These are phyloP conservation scores for Quercus rubra DNA, from an alignment of 306 rosid genomes.

Conservation along the genomic window DNA sequence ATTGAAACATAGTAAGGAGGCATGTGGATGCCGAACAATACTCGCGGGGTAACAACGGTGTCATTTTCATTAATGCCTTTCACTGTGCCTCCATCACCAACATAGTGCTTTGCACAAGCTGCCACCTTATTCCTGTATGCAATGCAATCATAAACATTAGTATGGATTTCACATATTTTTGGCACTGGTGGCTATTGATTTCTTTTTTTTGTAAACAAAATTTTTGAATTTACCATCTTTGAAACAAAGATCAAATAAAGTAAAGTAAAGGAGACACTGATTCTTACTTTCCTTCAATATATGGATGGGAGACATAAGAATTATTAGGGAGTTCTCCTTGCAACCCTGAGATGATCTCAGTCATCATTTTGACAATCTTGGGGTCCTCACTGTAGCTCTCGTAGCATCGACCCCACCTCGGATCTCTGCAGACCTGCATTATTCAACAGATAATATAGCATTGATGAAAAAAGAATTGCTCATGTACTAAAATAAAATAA, in stretches of 20 bases:
- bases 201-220: no score
- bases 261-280: no score
- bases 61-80: not conserved
- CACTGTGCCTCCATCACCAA: conserved; percentile 8
- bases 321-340: not conserved
- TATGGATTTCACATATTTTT: not conserved
- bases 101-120: conserved; percentile 14
- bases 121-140: not conserved
- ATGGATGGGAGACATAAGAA: not conserved
- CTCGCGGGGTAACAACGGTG: not conserved
- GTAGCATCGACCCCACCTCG: conserved; percentile 12
- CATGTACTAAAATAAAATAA: not conserved
- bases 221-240: no score
- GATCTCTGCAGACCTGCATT: conserved; percentile 13
- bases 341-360: not conserved
- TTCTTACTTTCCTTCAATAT: conserved; percentile 4
- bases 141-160: not conserved
- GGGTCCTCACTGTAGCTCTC: conserved; percentile 12
- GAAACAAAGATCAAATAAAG: not conserved
- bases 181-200: no score
- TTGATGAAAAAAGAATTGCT: no score
- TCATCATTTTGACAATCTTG: conserved; percentile 5
- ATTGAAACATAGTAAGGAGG: not conserved
- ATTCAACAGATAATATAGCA: not conserved
- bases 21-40: not conserved